Conservation (phyloP, 257 asterid species). For the Henckelia pumila region DNA sequence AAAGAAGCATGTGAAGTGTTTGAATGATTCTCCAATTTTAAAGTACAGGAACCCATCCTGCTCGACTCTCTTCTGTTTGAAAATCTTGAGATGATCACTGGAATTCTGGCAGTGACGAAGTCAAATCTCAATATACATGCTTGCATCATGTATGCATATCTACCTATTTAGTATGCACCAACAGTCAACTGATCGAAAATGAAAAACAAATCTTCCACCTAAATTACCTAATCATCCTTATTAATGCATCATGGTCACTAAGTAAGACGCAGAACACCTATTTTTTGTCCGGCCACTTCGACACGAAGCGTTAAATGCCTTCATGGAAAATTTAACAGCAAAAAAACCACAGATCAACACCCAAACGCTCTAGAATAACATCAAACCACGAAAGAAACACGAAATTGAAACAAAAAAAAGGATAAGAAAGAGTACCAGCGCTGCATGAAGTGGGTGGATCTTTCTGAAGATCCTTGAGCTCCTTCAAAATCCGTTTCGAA, state of each 20-base stretch:
- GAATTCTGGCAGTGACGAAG: background rate
- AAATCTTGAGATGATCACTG: background rate
- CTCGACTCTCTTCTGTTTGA: background rate
- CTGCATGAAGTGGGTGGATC: constrained; percentile 82
- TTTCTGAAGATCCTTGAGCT: constrained; percentile 69
- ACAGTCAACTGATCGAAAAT: background rate
- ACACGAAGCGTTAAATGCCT: background rate
- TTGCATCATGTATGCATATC: background rate
- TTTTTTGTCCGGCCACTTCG: background rate
- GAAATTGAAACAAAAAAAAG: background rate
- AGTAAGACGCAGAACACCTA: background rate
- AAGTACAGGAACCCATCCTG: background rate
- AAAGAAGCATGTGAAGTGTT: background rate
- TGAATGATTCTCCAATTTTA: constrained; percentile 12
- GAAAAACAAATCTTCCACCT: background rate
- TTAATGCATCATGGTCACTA: background rate
- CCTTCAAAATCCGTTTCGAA: constrained; percentile 74
- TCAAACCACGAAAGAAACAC: background rate
- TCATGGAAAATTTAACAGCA: background rate
- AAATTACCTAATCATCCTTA: too few species aligned
- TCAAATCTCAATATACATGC: too few species aligned
- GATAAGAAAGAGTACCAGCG: constrained; percentile 39
- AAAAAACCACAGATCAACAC: constrained; percentile 6
- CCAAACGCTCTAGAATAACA: background rate
- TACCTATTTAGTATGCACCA: background rate